Base-by-base conservation (phyloP, 2,329 filamentous ascomycete species). In the Aspergillus fumigatiaffinis region DNA sequence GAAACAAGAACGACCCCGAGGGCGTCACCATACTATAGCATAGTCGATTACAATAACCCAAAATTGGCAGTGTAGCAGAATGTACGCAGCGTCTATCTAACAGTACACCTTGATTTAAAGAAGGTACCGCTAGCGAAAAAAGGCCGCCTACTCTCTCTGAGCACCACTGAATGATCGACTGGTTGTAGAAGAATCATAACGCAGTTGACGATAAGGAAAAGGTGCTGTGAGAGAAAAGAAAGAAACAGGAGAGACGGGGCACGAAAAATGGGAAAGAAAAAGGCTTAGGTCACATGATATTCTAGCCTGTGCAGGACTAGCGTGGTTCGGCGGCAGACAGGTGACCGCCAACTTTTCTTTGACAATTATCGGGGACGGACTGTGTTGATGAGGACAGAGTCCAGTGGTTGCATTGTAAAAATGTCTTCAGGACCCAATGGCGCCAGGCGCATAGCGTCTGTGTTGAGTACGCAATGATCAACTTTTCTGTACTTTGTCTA, bases 101-200 rank as follows among this genome's bases (percentile, higher is more conserved):
- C 91, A 83, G 88, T 87, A 87, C 85, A 83, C 89, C 88, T 90
- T 91, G 85, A 75, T 72, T 58, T 62, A 57, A 78, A 78, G 84
- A 90, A 92, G 91, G 90, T 88, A 88, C 90, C 86, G 92, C 90
- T 97, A 97, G 92, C 92, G 92, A 92, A 96, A 92, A 90, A 90
- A 90, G 89, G 88, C 89, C 90, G 89, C 87, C 79, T 65, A 71
- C 78, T 89, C 80, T 74, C 73, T 96, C 90, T 96, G 75, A 90
- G 90, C 92, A 94, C 86, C 80, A 77, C 77, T 86, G 83, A 94
- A 96, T 96, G 92, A 87, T 92, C 91, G 91, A 84, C 84, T 88
- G 86, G 84, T 87, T 84, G 82, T 89, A 83, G 85, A 80, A 58
- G 77, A 76, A 77, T 73, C 79, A 70, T 81, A 81, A 81, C 84